Conservation (phyloP, 345 rosid genomes). For the Brassica rapa region DNA sequence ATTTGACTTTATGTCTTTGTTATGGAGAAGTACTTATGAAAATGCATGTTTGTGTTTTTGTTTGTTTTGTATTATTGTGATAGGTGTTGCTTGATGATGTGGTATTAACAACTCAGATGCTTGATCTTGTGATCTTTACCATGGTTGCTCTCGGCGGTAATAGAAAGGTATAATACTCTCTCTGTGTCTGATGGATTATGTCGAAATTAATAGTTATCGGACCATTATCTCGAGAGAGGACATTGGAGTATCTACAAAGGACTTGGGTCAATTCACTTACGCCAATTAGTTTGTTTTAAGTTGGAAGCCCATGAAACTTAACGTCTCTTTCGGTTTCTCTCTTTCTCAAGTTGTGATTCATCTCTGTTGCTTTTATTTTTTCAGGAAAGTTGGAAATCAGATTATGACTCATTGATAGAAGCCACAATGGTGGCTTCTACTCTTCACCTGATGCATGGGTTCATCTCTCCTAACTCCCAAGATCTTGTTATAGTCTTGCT, state of each 20-base stretch:
- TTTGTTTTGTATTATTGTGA: not conserved
- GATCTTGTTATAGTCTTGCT: slow-evolving; percentile 80
- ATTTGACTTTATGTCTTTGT: not conserved
- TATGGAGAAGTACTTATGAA: not conserved
- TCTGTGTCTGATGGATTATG: slow-evolving; percentile 7
- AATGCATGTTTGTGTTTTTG: not conserved
- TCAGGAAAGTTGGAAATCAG: slow-evolving; percentile 54
- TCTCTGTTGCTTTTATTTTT: not conserved
- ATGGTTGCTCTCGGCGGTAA: slow-evolving; percentile 51
- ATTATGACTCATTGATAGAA: slow-evolving; percentile 53
- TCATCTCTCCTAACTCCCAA: slow-evolving; percentile 75
- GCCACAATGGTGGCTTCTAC: slow-evolving; percentile 72
- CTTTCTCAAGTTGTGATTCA: too few species aligned
- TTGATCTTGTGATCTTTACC: slow-evolving; percentile 70
- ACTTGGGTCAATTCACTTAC: too few species aligned
- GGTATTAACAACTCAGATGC: slow-evolving; percentile 68
- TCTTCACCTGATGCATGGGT: slow-evolving; percentile 62
- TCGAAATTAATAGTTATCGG: not conserved
- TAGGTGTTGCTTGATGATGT: slow-evolving; percentile 94
- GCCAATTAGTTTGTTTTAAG: not conserved
- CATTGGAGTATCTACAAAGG: not conserved
- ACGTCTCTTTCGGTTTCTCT: not conserved
- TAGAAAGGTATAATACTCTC: slow-evolving; percentile 53
- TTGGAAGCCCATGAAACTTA: slow-evolving; percentile 47
- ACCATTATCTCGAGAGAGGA: not conserved